Percentiles rank a stretch among this genome's conserved stretches.
Conservation (phyloP, 176 grass and related monocot genomes). For the Avena sativa region DNA sequence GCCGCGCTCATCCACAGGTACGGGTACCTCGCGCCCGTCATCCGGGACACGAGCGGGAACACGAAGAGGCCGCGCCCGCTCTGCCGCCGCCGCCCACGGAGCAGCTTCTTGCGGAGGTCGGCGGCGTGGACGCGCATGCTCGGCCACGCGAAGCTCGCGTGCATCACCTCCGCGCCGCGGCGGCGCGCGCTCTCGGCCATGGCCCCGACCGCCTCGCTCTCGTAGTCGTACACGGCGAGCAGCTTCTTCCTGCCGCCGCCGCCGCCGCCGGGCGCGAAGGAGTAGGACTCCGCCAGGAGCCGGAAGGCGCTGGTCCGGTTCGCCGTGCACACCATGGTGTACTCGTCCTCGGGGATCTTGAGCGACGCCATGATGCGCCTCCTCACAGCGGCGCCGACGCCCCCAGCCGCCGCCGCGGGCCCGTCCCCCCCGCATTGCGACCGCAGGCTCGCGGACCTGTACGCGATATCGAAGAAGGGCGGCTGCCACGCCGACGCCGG, state of each 20-base stretch:
- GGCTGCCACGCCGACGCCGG: slow-evolving; percentile 51
- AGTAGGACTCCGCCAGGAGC: slow-evolving; percentile 84
- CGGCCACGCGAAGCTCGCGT: slow-evolving; percentile 84
- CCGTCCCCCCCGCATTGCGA: slow-evolving; percentile 51
- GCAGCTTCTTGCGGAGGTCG: slow-evolving; percentile 65
- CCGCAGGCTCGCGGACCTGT: slow-evolving; percentile 69
- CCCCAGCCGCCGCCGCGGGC: not conserved
- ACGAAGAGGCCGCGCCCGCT: slow-evolving; percentile 67
- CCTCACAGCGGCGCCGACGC: slow-evolving; percentile 54
- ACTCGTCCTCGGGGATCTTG: slow-evolving; percentile 76
- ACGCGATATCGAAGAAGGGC: slow-evolving; percentile 88
- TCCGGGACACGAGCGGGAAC: slow-evolving; percentile 75
- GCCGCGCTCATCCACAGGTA: slow-evolving; percentile 94
- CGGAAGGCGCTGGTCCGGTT: slow-evolving; percentile 89
- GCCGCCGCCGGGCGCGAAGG: slow-evolving; percentile 53
- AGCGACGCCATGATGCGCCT: slow-evolving; percentile 77
- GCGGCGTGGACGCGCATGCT: slow-evolving; percentile 70
- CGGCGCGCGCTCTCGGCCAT: slow-evolving; percentile 63
- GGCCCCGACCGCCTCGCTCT: slow-evolving; percentile 74
- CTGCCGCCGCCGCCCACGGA: slow-evolving; percentile 31
- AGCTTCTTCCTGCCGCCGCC: slow-evolving; percentile 45
- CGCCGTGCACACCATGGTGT: slow-evolving; percentile 88
- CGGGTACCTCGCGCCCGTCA: slow-evolving; percentile 81
- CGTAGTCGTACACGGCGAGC: slow-evolving; percentile 77
- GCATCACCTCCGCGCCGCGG: slow-evolving; percentile 65